Base-by-base conservation (phyloP, 1,284 basidiomycete genomes). In the Fomes fomentarius region DNA sequence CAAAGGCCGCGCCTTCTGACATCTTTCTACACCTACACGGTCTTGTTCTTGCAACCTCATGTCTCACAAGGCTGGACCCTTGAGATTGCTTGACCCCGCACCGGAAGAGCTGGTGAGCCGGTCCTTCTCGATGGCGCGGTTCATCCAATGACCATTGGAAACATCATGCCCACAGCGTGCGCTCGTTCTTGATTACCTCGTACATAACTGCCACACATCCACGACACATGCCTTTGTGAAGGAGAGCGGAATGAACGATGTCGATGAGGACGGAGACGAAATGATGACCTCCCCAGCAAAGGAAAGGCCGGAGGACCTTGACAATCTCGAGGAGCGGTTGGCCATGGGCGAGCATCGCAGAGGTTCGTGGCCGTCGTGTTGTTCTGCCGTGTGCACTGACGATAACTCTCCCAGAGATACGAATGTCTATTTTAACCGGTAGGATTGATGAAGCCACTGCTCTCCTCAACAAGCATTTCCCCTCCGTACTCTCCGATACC, bases 141-240 rank as follows among this genome's bases (percentile, higher is more conserved):
- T 30, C 35, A 39, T 44, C 11, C 46, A 34, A 24, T 30, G 15
- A 33, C 10, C 14, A 12, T 43, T 26, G n/a, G 12, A 31, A 33
- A 37, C 25, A 25, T 11, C 5, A 5, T 25, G 4, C 12, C 28
- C 28, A 30, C 33, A 91, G 89, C 83, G 85, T 45, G 72, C 80
- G n/a, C 74, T 95, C 37, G 87, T 95, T 7, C 75, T 94, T 43
- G 88, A 94, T 64, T 95, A 94, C 65, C 79, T 95, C 3, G 80
- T 83, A 53, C 89, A 93, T 64, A 80, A 82, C 40, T 87, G 87
- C 55, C 91, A 87, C 69, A 80, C 83, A 30, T 76, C 77, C 34
- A 89, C 91, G 0, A 90, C 90, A 5, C 74, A 78, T 31, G 86
- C 87, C 0, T 93, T 94, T 62, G 79, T 82, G 9, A 74, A 75